Conservation (phyloP, 345 rosid species). For the Anacardium occidentale region DNA sequence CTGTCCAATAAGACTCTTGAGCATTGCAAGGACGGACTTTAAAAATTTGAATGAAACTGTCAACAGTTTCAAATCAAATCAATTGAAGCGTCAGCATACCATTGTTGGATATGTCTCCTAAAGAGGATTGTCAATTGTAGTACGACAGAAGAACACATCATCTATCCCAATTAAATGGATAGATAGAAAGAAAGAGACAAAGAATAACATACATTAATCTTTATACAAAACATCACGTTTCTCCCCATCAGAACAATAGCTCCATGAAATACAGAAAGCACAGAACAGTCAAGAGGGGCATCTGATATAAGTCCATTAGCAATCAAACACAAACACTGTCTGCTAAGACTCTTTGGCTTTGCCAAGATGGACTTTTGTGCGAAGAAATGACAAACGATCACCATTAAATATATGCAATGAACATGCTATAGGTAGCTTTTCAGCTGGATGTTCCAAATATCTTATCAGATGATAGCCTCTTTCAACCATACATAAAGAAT, state of each 20-base stretch:
- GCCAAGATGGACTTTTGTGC: constrained; percentile 28
- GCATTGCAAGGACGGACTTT: constrained; percentile 39
- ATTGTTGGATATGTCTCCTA: no score
- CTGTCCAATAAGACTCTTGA: constrained; percentile 16
- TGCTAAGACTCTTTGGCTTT: constrained; percentile 27
- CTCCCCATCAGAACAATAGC: constrained; percentile 34
- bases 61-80: not conserved
- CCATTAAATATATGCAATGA: not conserved
- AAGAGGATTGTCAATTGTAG: no score
- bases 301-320: constrained; percentile 40
- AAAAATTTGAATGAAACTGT: not conserved
- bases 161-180: no score
- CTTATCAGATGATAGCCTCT: not conserved
- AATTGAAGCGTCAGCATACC: not conserved
- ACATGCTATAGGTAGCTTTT: no score
- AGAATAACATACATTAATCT: no score
- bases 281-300: constrained; percentile 25
- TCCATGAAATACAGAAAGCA: constrained; percentile 11
- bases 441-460: no score
- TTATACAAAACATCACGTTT: constrained; percentile 7
- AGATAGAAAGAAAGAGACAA: no score
- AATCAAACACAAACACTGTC: constrained; percentile 44
- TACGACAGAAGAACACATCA: no score
- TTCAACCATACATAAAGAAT: not conserved
- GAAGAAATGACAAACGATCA: not conserved